A percentile compares a stretch with the other conserved stretches of the same genome.
phyloP scores from a whole-genome alignment of 31 red algal genomes.

The Odonthalia washingtoniensis region DNA sequence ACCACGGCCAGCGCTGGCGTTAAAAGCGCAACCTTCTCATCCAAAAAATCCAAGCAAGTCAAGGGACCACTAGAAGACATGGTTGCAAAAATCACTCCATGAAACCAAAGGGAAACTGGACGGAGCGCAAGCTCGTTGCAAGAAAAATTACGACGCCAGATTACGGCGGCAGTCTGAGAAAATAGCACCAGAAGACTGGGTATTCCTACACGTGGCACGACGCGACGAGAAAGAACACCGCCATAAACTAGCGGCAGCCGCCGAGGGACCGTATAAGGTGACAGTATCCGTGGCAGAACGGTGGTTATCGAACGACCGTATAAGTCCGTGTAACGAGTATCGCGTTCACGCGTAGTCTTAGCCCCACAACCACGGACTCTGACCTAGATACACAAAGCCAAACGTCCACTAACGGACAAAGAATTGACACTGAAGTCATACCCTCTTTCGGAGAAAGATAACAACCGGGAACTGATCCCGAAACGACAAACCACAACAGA shows the following conservation, averaged over 20 bases:
- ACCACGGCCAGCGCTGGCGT: not conserved
- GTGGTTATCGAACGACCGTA: not conserved
- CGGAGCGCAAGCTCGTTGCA: not conserved
- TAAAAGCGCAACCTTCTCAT: not conserved
- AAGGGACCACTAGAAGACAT: not conserved
- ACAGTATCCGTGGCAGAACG: not conserved
- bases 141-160: constrained; percentile 13
- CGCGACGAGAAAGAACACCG: constrained; percentile 3
- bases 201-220: not conserved
- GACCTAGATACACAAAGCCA: not conserved
- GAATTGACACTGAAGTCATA: not conserved
- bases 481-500: not conserved
- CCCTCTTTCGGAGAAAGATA: not conserved
- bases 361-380: not conserved
- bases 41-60: not conserved
- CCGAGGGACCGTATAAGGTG: constrained; percentile 35
- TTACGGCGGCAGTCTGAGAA: not conserved
- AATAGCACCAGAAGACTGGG: not conserved
- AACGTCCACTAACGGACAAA: not conserved
- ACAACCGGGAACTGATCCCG: not conserved
- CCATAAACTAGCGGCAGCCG: constrained; percentile 18
- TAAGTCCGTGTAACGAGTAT: not conserved
- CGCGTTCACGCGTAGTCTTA: not conserved
- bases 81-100: not conserved
- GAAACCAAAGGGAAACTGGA: not conserved